Evolutionary conservation across 192 early-diverging fungal genomes (phyloP).

Genomic region (Coemansia sp.): DNA sequence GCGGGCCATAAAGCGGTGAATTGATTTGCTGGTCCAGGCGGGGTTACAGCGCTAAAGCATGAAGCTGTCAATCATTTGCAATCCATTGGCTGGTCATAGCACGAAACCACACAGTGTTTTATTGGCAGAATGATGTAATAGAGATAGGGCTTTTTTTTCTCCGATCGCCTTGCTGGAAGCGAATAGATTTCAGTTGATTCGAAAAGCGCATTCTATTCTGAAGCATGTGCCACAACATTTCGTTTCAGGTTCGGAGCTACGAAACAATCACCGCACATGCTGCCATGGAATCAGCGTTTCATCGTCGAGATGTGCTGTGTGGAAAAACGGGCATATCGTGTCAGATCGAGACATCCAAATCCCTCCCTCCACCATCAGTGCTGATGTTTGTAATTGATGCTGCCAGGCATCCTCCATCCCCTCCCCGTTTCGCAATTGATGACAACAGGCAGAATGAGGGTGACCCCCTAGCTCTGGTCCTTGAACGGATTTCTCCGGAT

Average conservation of each 20-base stretch:
- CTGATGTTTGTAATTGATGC: too few species aligned
- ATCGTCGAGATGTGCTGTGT: background rate
- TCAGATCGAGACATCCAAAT: background rate
- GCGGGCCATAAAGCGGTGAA: slow-evolving; percentile 7
- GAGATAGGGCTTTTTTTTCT: background rate
- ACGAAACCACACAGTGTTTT: background rate
- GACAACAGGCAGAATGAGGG: too few species aligned
- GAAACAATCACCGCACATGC: background rate
- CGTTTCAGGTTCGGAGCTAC: background rate
- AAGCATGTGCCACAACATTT: background rate
- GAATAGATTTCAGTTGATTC: background rate
- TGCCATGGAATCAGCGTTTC: background rate
- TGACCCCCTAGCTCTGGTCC: too few species aligned
- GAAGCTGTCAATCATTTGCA: background rate
- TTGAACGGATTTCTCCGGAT: too few species aligned
- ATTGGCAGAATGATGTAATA: background rate
- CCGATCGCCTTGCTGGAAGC: background rate
- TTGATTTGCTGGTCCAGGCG: background rate
- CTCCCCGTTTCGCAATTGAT: too few species aligned
- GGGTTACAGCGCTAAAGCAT: background rate
- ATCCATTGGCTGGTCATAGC: slow-evolving; percentile 12
- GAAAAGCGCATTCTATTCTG: background rate
- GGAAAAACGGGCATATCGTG: background rate
- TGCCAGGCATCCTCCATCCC: too few species aligned
- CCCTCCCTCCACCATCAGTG: background rate